Percentiles rank a stretch among this genome's conserved stretches.
phyloP scores from a whole-genome alignment of 2,329 filamentous ascomycete genomes.

The Trichoderma gracile region DNA sequence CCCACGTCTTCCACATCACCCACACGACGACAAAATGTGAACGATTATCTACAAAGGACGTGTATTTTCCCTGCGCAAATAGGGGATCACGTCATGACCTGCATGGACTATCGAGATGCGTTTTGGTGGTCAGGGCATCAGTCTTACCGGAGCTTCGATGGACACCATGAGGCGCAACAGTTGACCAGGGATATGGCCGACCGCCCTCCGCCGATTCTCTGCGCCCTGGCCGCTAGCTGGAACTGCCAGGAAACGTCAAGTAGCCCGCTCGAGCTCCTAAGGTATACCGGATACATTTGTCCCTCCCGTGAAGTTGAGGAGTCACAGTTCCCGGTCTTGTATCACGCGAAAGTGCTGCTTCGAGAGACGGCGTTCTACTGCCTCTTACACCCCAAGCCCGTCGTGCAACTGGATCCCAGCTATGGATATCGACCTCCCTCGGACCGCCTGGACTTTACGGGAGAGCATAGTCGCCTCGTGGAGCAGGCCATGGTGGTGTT shows the following conservation, averaged over 20 bases:
- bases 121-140: constrained; percentile 61
- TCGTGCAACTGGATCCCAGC: constrained; percentile 40
- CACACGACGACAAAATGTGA: constrained; percentile 51
- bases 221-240: constrained; percentile 53
- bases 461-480: constrained; percentile 49
- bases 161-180: constrained; percentile 27
- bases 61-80: constrained; percentile 47
- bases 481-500: constrained; percentile 55
- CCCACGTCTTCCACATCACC: constrained; percentile 54
- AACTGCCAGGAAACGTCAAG: constrained; percentile 52
- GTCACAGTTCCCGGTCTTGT: constrained; percentile 51
- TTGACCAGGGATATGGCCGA: constrained; percentile 39
- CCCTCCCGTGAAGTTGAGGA: constrained; percentile 51
- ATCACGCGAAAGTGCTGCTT: constrained; percentile 56
- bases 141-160: constrained; percentile 34
- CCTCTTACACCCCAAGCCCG: constrained; percentile 50
- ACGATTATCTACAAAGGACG: constrained; percentile 52
- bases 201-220: constrained; percentile 51
- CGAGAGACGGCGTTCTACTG: constrained; percentile 58
- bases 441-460: constrained; percentile 49
- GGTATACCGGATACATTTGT: constrained; percentile 52
- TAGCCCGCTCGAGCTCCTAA: constrained; percentile 55
- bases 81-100: constrained; percentile 45
- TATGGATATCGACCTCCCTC: constrained; percentile 31
- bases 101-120: constrained; percentile 56